phyloP scores from a whole-genome alignment of 441 rosid species.

The Mallotus japonicus region DNA sequence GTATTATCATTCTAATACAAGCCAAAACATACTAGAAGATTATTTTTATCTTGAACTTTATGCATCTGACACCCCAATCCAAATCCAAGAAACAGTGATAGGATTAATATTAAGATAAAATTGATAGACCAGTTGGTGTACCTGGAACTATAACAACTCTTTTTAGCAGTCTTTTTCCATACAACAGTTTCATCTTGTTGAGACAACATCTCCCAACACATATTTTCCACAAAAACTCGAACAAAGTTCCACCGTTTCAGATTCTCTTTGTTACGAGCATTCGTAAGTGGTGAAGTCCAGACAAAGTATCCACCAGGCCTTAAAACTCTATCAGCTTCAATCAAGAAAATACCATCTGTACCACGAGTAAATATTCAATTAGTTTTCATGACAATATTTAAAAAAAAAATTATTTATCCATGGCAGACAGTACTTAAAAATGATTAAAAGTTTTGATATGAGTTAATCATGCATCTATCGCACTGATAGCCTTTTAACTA shows the following conservation, averaged over 20 bases:
- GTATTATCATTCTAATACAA: neutral
- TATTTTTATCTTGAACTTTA: neutral
- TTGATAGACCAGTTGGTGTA: slow-evolving; percentile 34
- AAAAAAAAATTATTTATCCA: neutral
- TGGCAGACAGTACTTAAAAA: neutral
- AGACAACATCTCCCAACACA: slow-evolving; percentile 86
- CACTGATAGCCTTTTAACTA: neutral
- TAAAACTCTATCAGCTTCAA: slow-evolving; percentile 79
- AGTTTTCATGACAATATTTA: neutral
- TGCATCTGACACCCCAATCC: neutral
- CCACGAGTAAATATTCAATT: slow-evolving; percentile 9
- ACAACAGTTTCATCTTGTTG: slow-evolving; percentile 97
- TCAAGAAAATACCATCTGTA: slow-evolving; percentile 74
- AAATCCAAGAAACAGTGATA: neutral
- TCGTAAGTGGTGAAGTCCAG: slow-evolving; percentile 84
- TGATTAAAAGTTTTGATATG: neutral
- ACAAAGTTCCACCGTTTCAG: slow-evolving; percentile 72
- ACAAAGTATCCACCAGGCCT: slow-evolving; percentile 94
- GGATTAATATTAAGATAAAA: neutral
- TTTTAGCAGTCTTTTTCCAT: slow-evolving; percentile 92
- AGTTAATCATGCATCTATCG: neutral
- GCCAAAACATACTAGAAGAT: neutral
- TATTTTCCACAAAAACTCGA: slow-evolving; percentile 61
- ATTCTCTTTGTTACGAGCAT: slow-evolving; percentile 62
- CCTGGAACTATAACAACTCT: slow-evolving; percentile 73